Evolutionary conservation across 495 filamentous ascomycete species (phyloP).

Genomic region (Chaetomium tenue): DNA sequence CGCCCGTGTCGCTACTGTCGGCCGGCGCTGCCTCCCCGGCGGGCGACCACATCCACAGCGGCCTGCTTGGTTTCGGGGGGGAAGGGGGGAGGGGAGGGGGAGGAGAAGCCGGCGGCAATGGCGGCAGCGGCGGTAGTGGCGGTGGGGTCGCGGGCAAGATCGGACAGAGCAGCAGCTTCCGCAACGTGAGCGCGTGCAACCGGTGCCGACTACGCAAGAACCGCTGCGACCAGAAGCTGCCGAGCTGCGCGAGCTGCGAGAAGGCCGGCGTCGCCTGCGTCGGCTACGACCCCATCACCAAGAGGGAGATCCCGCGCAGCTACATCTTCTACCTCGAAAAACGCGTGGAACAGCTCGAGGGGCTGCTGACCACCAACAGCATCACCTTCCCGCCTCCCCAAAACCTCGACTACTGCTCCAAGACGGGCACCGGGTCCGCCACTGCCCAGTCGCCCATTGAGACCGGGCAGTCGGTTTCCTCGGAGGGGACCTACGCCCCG

Average conservation of each 20-base stretch:
- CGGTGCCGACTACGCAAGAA: conserved; percentile 91
- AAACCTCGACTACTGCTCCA: conserved; percentile 70
- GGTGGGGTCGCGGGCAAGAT: conserved; percentile 33
- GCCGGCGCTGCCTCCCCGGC: conserved; percentile 32
- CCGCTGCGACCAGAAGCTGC: conserved; percentile 87
- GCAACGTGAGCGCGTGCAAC: conserved; percentile 94
- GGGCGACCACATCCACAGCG: conserved; percentile 39
- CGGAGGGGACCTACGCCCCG: conserved; percentile 30
- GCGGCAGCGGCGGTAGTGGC: conserved; percentile 1
- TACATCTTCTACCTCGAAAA: conserved; percentile 95
- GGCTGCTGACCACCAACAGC: conserved; percentile 64
- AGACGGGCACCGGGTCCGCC: conserved; percentile 48
- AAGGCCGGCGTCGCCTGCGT: conserved; percentile 87
- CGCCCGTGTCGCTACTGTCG: conserved; percentile 40
- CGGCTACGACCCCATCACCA: conserved; percentile 93
- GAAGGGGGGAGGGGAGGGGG: not conserved
- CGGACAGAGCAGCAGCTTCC: conserved; percentile 62
- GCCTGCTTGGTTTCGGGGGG: conserved; percentile 20
- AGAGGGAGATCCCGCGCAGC: conserved; percentile 86
- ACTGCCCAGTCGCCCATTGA: conserved; percentile 46
- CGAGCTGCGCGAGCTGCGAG: conserved; percentile 84
- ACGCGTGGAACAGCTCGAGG: conserved; percentile 77
- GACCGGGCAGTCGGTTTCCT: conserved; percentile 26
- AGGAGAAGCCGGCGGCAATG: conserved; percentile 5
- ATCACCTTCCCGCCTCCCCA: conserved; percentile 72